Conservation (phyloP, 1,139 yeast genomes). For the Pichia sp. region DNA sequence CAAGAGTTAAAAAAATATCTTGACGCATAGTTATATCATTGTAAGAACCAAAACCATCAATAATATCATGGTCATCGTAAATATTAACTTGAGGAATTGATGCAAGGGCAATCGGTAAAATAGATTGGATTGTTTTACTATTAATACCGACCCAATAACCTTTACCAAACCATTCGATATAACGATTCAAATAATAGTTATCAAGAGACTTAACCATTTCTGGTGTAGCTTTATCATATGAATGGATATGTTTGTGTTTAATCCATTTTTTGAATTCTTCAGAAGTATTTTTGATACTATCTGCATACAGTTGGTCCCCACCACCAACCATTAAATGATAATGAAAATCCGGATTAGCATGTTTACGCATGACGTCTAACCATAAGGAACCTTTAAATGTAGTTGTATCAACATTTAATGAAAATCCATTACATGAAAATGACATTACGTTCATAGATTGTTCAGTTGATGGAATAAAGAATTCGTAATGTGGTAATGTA, state of each 20-base stretch:
- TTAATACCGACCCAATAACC: constrained; percentile 75
- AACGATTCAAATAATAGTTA: constrained; percentile 63
- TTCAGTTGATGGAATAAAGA: constrained; percentile 50
- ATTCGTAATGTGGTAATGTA: constrained; percentile 34
- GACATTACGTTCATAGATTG: constrained; percentile 77
- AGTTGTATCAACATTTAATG: constrained; percentile 58
- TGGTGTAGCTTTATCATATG: constrained; percentile 36
- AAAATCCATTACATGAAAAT: constrained; percentile 91
- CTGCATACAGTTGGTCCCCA: constrained; percentile 93
- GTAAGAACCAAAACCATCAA: constrained; percentile 94
- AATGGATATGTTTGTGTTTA: constrained; percentile 40
- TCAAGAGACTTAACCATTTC: constrained; percentile 52
- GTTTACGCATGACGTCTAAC: constrained; percentile 69
- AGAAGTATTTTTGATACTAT: constrained; percentile 62
- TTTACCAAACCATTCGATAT: constrained; percentile 81
- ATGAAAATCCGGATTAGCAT: constrained; percentile 47
- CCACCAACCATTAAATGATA: constrained; percentile 97
- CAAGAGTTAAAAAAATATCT: constrained; percentile 63
- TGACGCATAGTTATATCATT: constrained; percentile 66
- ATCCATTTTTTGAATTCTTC: constrained; percentile 59
- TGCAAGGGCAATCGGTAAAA: constrained; percentile 71
- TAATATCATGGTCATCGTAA: constrained; percentile 87
- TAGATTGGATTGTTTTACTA: constrained; percentile 58
- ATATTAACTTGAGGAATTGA: constrained; percentile 80
- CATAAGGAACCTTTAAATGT: constrained; percentile 72